These are phyloP conservation scores for Xylariales sp. DNA, from an alignment of 2,329 filamentous ascomycete genomes.

Conservation along the genomic window DNA sequence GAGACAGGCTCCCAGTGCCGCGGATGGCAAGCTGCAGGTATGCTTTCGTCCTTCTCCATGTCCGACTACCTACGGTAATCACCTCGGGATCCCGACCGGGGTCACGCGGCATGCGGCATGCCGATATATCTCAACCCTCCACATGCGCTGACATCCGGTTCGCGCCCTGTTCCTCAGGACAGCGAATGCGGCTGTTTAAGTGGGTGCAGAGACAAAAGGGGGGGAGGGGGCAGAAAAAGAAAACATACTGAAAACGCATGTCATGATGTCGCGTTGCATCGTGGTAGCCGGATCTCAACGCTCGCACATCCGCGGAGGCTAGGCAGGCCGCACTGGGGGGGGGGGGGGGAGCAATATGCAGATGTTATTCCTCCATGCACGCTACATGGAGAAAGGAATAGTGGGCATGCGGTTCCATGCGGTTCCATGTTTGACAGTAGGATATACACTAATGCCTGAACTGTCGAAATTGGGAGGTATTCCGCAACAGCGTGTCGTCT, in stretches of 20 bases:
- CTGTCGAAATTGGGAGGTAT: not conserved
- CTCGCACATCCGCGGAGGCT: conserved; percentile 27
- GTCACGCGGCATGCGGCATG: conserved; percentile 18
- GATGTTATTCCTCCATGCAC: conserved; percentile 14
- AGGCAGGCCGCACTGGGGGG: not conserved
- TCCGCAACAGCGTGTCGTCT: not conserved
- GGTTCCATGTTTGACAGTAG: not conserved
- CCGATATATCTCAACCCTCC: conserved; percentile 1
- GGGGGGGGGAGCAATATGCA: conserved; percentile 17
- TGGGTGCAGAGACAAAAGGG: not conserved
- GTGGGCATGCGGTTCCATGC: not conserved
- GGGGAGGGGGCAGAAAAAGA: conserved; percentile 18
- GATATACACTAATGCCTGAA: conserved; percentile 2
- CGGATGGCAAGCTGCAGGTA: conserved; percentile 29
- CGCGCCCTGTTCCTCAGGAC: not conserved
- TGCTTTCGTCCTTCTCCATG: conserved; percentile 1
- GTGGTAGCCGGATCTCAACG: conserved; percentile 33
- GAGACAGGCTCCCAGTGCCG: conserved; percentile 11
- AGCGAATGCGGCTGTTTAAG: not conserved
- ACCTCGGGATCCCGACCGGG: not conserved
- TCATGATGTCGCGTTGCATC: conserved; percentile 22
- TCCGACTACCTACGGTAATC: not conserved
- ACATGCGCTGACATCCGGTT: not conserved
- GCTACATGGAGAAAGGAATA: conserved; percentile 1
- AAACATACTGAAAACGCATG: conserved; percentile 5